Percentiles rank a stretch among this genome's conserved stretches.
Evolutionary conservation across 495 filamentous ascomycete genomes (phyloP).

Genomic region (Stereocaulon alpinum): DNA sequence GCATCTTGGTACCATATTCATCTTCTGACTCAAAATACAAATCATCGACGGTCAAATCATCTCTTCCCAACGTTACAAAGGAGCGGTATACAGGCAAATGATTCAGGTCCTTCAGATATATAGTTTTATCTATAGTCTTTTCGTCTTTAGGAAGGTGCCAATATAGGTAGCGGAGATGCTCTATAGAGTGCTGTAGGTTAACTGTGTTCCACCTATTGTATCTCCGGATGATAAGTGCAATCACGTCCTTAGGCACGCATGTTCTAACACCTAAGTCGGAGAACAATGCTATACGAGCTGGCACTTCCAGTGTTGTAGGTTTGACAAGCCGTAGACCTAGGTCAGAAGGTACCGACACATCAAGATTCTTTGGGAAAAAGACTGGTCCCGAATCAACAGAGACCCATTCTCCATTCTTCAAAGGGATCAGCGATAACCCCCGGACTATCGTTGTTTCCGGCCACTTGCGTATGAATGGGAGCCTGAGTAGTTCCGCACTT

Average conservation of each 20-base stretch:
- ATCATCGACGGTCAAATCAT: constrained; percentile 1
- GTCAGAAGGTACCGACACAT: constrained; percentile 24
- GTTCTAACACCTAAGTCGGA: constrained; percentile 20
- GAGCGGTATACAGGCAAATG: neutral
- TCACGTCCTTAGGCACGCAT: neutral
- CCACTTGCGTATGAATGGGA: neutral
- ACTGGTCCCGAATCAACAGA: constrained; percentile 7
- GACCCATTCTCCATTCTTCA: constrained; percentile 15
- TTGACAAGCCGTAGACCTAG: constrained; percentile 16
- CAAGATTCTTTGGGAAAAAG: constrained; percentile 20
- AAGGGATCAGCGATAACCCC: constrained; percentile 12
- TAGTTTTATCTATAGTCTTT: neutral
- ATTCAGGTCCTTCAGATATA: constrained; percentile 2
- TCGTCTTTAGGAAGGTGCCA: constrained; percentile 13
- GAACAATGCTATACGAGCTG: constrained; percentile 24
- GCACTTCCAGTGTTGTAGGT: constrained; percentile 13
- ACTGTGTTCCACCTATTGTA: constrained; percentile 9
- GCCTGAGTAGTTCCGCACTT: constrained; percentile 19
- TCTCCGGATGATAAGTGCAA: constrained; percentile 5
- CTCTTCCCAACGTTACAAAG: neutral
- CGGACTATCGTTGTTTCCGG: neutral
- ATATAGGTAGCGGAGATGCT: constrained; percentile 29
- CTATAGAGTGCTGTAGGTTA: constrained; percentile 14
- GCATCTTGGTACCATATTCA: neutral
- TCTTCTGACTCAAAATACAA: constrained; percentile 8